Percentiles rank a stretch among this genome's conserved stretches.
phyloP scores from a whole-genome alignment of 2,329 filamentous ascomycete species.

The Dactylellina haptotyla region DNA sequence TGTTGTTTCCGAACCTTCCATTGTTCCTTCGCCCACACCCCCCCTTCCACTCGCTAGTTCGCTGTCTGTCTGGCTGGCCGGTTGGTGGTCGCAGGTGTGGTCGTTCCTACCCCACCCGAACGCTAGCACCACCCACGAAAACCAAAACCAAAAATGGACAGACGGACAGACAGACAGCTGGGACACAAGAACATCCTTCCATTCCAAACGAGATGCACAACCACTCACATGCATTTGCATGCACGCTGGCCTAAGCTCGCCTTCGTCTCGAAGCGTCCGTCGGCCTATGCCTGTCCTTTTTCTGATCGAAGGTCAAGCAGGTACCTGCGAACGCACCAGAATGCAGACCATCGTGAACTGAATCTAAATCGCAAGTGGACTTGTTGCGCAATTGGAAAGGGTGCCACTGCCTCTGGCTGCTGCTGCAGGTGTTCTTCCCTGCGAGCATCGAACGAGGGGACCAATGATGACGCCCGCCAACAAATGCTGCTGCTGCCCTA shows the following conservation, averaged over 20 bases:
- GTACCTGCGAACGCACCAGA: too few species aligned
- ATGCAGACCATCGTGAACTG: too few species aligned
- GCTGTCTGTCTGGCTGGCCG: not conserved
- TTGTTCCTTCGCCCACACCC: not conserved
- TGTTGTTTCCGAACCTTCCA: too few species aligned
- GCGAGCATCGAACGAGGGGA: not conserved
- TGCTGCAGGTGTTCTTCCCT: too few species aligned
- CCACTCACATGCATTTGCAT: constrained; percentile 4
- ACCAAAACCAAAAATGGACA: not conserved
- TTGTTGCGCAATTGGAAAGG: too few species aligned
- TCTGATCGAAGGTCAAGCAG: not conserved
- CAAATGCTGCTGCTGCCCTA: not conserved
- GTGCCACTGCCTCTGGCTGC: too few species aligned
- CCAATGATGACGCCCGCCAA: not conserved
- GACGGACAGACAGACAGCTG: too few species aligned
- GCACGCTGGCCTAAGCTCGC: not conserved
- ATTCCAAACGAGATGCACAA: constrained; percentile 4
- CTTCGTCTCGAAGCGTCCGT: constrained; percentile 10
- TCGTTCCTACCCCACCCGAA: constrained; percentile 39
- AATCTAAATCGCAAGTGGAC: too few species aligned
- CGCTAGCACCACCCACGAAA: not conserved
- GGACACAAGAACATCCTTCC: too few species aligned
- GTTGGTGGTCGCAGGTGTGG: not conserved
- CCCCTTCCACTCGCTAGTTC: not conserved
- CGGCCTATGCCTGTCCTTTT: not conserved